Evolutionary conservation across 768 basidiomycete species (phyloP).

Genomic region (Holtermannia corniformis): DNA sequence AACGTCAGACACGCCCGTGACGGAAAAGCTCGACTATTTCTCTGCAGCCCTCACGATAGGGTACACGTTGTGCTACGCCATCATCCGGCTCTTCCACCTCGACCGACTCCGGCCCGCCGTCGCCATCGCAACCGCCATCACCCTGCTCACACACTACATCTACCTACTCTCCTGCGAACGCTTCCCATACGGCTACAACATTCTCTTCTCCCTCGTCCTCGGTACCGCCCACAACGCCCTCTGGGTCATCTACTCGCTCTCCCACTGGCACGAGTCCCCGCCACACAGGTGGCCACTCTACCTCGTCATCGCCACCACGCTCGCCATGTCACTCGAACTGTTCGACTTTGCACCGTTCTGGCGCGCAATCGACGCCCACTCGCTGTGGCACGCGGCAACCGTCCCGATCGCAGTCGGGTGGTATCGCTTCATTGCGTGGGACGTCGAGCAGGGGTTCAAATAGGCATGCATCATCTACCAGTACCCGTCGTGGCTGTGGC

Average conservation of each 20-base stretch:
- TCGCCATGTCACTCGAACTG: constrained; percentile 69
- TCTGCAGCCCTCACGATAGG: constrained; percentile 79
- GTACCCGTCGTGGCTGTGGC: no score
- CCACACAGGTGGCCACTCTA: constrained; percentile 15
- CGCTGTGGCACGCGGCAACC: constrained; percentile 85
- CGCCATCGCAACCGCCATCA: constrained; percentile 28
- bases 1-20: constrained; percentile 59
- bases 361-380: constrained; percentile 77
- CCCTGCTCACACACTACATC: constrained; percentile 59
- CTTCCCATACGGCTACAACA: constrained; percentile 74
- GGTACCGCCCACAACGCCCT: constrained; percentile 70
- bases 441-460: constrained; percentile 44
- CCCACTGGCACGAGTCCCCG: constrained; percentile 43
- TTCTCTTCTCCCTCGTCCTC: constrained; percentile 65
- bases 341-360: constrained; percentile 78
- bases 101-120: constrained; percentile 43
- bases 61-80: constrained; percentile 66
- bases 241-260: constrained; percentile 62
- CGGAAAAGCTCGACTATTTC: constrained; percentile 92
- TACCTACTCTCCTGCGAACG: constrained; percentile 77
- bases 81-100: constrained; percentile 66
- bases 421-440: constrained; percentile 74
- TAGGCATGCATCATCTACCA: no score
- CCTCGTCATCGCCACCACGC: constrained; percentile 59
- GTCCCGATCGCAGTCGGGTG: constrained; percentile 65